Evolutionary conservation across 768 basidiomycete species (phyloP), one percentile per base, ranked within the genome.

Genomic region (Mrakia frigida): DNA sequence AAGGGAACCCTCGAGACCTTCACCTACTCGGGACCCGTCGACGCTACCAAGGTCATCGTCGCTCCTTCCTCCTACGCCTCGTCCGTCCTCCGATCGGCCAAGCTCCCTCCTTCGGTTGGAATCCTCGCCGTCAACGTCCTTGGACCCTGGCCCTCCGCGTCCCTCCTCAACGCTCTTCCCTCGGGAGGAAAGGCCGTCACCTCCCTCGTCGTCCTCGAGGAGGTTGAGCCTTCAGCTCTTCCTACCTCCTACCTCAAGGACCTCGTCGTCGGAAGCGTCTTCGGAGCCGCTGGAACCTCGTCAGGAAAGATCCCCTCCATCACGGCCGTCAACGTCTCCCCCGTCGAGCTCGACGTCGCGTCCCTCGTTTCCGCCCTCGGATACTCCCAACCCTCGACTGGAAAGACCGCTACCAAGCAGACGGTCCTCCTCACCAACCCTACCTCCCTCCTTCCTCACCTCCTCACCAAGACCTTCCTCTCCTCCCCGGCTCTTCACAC

Each of bases 121-220:
- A 86, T 90, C 0, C 85, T 94, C 74, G 83, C 87, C 63, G 90
- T 93, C 72, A 90, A 91, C 78, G 89, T 92, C n/a, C 86, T 93
- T 72, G 88, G 91, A 67, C 92, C 94, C 33, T 94, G 94, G 94
- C 85, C 63, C 46, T 37, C 88, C 80, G 84, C 86, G 28, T 87
- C 88, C n/a, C 86, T 96, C 77, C 86, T 86, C 78, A 82, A 81
- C 21, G 83, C 87, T 35, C 85, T 9, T 87, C 87, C 76, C 31
- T n/a, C 52, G 56, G 53, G 50, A 23, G 89, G 86, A 31, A 86
- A 84, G 80, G 84, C 83, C 35, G 84, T 95, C 10, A n/a, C 37
- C 41, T 71, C 72, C 50, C 87, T 92, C 80, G 90, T 95, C 76
- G 84, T 93, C 37, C 92, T 93, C 78, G 93, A 95, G 78, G 90